These are phyloP conservation scores for Podospora pseudocomata DNA, from an alignment of 495 filamentous ascomycete genomes.

Conservation along the genomic window DNA sequence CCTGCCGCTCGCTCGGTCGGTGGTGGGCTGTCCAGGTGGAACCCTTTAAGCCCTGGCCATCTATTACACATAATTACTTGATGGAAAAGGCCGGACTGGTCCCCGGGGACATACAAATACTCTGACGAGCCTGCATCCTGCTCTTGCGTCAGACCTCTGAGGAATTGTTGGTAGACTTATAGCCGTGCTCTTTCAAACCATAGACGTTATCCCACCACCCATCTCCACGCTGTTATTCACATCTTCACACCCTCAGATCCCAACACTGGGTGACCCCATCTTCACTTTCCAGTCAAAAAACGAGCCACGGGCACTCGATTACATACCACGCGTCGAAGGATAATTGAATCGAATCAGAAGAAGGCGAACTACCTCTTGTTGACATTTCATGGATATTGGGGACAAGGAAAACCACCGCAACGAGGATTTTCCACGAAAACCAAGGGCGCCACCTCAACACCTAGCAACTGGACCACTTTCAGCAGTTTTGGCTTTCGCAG, in stretches of 20 bases:
- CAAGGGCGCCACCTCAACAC: too few species aligned
- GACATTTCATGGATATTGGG: too few species aligned
- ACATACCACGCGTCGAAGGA: background rate
- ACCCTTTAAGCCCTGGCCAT: slow-evolving; percentile 3
- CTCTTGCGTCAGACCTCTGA: background rate
- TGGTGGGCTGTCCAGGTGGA: background rate
- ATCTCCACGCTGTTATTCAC: too few species aligned
- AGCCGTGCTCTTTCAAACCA: too few species aligned
- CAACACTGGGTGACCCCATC: too few species aligned
- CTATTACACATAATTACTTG: slow-evolving; percentile 54
- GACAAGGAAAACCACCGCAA: too few species aligned
- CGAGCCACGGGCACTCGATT: background rate
- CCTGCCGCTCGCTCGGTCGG: slow-evolving; percentile 15
- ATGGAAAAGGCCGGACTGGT: slow-evolving; percentile 32
- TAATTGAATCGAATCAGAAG: background rate
- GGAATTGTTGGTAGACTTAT: background rate
- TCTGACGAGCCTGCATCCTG: slow-evolving; percentile 10
- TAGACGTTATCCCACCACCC: too few species aligned
- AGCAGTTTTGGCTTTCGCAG: too few species aligned
- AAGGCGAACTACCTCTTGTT: background rate
- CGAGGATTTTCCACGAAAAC: too few species aligned
- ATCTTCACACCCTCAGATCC: background rate
- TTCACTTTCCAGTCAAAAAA: background rate
- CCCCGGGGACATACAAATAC: slow-evolving; percentile 22
- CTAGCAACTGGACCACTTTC: too few species aligned